A percentile compares a stretch with the other conserved stretches of the same genome.
phyloP scores from a whole-genome alignment of 2,329 filamentous ascomycete genomes.

The Incumbomyces lentus region DNA sequence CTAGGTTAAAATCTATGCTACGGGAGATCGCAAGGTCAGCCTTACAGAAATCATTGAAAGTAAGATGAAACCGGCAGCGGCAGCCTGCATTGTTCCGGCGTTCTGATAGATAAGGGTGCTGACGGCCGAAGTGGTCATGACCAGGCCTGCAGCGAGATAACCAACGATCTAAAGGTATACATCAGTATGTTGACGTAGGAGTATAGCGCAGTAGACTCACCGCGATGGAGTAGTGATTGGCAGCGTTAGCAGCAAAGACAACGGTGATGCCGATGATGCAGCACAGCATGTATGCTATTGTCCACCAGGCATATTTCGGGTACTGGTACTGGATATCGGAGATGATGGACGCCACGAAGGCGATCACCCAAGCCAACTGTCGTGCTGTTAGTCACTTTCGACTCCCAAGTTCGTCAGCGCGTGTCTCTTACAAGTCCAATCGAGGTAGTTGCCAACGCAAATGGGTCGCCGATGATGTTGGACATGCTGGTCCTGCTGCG shows the following conservation, averaged over 20 bases:
- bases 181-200: constrained; percentile 20
- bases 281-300: constrained; percentile 73
- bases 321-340: constrained; percentile 53
- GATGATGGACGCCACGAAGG: constrained; percentile 77
- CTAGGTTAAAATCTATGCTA: constrained; percentile 3
- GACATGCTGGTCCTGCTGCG: constrained; percentile 54
- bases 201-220: constrained; percentile 33
- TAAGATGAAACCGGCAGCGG: constrained; percentile 85
- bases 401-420: constrained; percentile 2
- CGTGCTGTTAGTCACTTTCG: constrained; percentile 12
- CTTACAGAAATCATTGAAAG: constrained; percentile 85
- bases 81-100: constrained; percentile 66
- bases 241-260: constrained; percentile 73
- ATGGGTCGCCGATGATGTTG: constrained; percentile 92
- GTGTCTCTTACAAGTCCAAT: constrained; percentile 66
- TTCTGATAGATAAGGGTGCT: constrained; percentile 75
- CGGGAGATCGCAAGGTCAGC: constrained; percentile 16
- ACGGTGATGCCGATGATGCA: constrained; percentile 69
- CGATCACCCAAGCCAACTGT: constrained; percentile 90
- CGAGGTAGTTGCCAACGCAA: constrained; percentile 86
- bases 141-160: constrained; percentile 72
- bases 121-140: constrained; percentile 74
- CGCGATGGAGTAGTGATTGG: constrained; percentile 83
- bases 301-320: constrained; percentile 89
- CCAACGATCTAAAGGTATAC: constrained; percentile 54